Evolutionary conservation across 805 yeast species (phyloP).

Genomic region (Tanozyma kutaoensis): DNA sequence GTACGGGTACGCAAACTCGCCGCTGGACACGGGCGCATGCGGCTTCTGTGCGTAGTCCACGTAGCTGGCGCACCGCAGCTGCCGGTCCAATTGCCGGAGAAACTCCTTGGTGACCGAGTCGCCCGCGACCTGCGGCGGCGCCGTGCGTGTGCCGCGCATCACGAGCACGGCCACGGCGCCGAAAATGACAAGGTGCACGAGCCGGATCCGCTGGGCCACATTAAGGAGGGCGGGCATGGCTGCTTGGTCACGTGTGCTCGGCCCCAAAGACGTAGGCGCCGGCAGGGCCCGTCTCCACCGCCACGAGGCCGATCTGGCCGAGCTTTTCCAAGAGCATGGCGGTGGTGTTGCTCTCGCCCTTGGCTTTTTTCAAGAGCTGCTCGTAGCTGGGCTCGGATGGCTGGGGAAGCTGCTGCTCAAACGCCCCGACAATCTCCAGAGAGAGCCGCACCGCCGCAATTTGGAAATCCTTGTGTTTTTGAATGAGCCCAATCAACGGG

Average conservation of each 20-base stretch:
- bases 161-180: too few relatives aligned
- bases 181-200: too few relatives aligned
- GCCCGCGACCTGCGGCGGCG: too few relatives aligned
- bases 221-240: too few relatives aligned
- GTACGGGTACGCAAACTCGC: slow-evolving; percentile 44
- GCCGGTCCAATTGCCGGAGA: too few relatives aligned
- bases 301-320: slow-evolving; percentile 7
- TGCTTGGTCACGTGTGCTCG: too few relatives aligned
- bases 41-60: slow-evolving; percentile 38
- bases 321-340: slow-evolving; percentile 3
- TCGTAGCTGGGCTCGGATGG: slow-evolving; percentile 3
- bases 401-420: slow-evolving; percentile 1
- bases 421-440: slow-evolving; percentile 2
- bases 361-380: slow-evolving; percentile 6
- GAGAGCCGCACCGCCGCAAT: slow-evolving; percentile 14
- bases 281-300: slow-evolving; percentile 6
- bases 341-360: background rate
- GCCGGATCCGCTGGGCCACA: too few relatives aligned
- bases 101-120: too few relatives aligned
- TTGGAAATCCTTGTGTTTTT: slow-evolving; percentile 10
- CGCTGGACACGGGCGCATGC: slow-evolving; percentile 48
- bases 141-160: too few relatives aligned
- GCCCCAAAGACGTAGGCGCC: too few relatives aligned
- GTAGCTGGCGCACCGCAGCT: slow-evolving; percentile 62
- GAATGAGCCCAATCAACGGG: slow-evolving; percentile 10